Evolutionary conservation across 164 flowering plant species (phyloP).

Genomic region (Vitis labrusca): DNA sequence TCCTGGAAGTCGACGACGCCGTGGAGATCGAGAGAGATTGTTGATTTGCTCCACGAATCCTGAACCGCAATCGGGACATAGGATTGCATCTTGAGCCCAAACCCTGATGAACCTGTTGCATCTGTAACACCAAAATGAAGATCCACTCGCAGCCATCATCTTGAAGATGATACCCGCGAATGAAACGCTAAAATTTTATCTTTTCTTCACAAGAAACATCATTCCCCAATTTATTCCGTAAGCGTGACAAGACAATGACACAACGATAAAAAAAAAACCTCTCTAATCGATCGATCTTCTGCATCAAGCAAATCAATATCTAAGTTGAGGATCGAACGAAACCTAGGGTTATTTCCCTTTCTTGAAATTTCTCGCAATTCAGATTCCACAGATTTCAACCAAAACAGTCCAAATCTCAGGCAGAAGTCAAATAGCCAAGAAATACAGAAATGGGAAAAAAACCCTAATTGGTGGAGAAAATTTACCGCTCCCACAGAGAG

Average conservation of each 20-base stretch:
- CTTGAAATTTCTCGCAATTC: not conserved
- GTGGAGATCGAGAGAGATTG: conserved; percentile 23
- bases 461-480: no score
- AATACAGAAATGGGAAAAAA: not conserved
- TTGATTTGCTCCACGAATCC: conserved; percentile 64
- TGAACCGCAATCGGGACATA: conserved; percentile 60
- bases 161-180: no score
- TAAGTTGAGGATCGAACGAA: not conserved
- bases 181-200: conserved; percentile 4
- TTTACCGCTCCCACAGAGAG: not conserved
- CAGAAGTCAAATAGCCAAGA: not conserved
- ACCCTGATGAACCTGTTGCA: conserved; percentile 55
- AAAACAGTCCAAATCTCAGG: no score
- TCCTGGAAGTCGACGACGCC: conserved; percentile 29
- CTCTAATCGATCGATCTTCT: no score
- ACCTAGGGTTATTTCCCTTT: not conserved
- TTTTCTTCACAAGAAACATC: not conserved
- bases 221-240: no score
- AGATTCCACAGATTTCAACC: no score
- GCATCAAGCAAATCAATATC: no score
- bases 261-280: no score
- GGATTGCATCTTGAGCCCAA: conserved; percentile 23
- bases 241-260: no score
- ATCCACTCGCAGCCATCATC: conserved; percentile 23
- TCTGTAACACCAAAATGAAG: conserved; percentile 77